Percentiles rank a stretch among this genome's conserved stretches.
Evolutionary conservation across 192 early-diverging fungal genomes (phyloP).

Genomic region (Jimgerdemannia lactiflua): DNA sequence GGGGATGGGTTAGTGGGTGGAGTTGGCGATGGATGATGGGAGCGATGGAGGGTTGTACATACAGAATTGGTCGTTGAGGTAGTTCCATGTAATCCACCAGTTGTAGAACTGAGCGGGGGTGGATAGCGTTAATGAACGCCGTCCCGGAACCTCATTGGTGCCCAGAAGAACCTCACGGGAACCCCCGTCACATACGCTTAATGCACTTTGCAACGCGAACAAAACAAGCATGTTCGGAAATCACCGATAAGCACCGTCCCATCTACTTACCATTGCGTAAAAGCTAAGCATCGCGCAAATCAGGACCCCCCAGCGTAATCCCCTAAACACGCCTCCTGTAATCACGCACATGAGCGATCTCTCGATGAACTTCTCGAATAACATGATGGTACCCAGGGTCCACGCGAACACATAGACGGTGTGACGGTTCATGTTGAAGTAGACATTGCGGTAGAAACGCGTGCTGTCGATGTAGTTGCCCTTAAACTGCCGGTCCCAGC

Average conservation of each 20-base stretch:
- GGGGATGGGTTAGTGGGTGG: background rate
- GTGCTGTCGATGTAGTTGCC: slow-evolving; percentile 7
- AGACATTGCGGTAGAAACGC: background rate
- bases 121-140: background rate
- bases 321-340: background rate
- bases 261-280: slow-evolving; percentile 2
- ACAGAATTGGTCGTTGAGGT: slow-evolving; percentile 13
- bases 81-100: slow-evolving; percentile 19
- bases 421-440: slow-evolving; percentile 12
- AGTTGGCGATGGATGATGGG: no score
- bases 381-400: slow-evolving; percentile 5
- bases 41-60: background rate
- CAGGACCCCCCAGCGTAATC: background rate
- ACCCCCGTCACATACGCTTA: no score
- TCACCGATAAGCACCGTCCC: background rate
- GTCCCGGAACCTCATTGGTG: no score
- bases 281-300: background rate
- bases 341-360: background rate
- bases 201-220: no score
- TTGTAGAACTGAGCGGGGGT: slow-evolving; percentile 4
- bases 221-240: no score
- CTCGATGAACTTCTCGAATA: slow-evolving; percentile 7
- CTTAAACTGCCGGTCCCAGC: slow-evolving; percentile 18
- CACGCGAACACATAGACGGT: slow-evolving; percentile 9
- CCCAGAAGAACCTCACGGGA: no score